Conservation (phyloP, 306 rosid genomes). For the Sicyos baderoa region DNA sequence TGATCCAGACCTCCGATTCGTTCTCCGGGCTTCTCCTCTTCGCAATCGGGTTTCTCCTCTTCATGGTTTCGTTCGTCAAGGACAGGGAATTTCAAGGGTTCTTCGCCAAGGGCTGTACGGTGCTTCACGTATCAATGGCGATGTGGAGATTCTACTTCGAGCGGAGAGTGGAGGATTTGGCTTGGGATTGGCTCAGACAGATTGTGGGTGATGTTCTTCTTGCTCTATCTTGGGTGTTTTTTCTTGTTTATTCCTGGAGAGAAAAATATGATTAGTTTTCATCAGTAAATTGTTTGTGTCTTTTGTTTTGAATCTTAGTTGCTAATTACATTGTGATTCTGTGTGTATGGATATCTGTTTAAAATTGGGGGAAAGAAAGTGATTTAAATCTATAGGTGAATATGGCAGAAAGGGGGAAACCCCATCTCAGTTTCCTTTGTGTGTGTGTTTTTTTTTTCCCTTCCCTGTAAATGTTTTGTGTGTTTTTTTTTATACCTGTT, state of each 20-base stretch:
- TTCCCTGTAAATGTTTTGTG: too few relatives aligned
- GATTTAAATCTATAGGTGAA: background rate
- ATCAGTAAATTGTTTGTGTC: background rate
- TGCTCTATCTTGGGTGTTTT: constrained; percentile 79
- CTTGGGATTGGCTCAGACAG: constrained; percentile 91
- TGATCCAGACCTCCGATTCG: constrained; percentile 85
- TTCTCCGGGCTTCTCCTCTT: constrained; percentile 78
- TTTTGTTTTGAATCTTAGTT: constrained; percentile 4
- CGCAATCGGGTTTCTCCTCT: constrained; percentile 68
- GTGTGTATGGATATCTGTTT: background rate
- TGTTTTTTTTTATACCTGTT: background rate
- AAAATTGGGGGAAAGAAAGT: constrained; percentile 4
- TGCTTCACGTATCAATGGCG: constrained; percentile 70
- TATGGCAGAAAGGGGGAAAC: background rate
- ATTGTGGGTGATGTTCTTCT: constrained; percentile 72
- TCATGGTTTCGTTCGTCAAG: constrained; percentile 79
- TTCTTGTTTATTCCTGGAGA: constrained; percentile 80
- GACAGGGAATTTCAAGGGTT: constrained; percentile 70
- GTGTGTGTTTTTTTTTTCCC: background rate
- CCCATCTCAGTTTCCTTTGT: constrained; percentile 9
- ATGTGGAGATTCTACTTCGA: constrained; percentile 78
- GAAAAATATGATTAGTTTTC: constrained; percentile 65
- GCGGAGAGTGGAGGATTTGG: constrained; percentile 75
- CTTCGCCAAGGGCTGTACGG: constrained; percentile 72
- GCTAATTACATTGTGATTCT: background rate